Conservation (phyloP, 768 basidiomycete species). For the Mycena galopus region DNA sequence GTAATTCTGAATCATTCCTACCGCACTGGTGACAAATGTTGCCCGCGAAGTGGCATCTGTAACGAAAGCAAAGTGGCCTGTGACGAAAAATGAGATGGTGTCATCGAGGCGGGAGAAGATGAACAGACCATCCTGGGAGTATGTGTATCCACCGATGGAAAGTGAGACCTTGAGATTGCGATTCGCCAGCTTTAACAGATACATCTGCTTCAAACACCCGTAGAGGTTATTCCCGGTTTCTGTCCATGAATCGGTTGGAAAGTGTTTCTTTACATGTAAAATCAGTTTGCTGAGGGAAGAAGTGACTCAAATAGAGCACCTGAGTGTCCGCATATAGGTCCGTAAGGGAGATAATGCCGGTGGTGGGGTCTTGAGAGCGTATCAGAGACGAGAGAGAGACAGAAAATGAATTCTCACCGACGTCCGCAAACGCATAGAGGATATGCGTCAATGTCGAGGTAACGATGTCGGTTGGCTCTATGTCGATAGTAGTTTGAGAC, state of each 20-base stretch:
- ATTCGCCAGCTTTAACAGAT: constrained; percentile 70
- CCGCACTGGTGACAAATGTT: constrained; percentile 71
- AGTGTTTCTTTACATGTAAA: constrained; percentile 69
- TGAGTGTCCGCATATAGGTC: constrained; percentile 83
- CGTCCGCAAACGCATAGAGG: constrained; percentile 85
- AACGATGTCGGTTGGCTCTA: constrained; percentile 77
- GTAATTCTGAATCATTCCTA: constrained; percentile 77
- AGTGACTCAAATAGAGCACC: constrained; percentile 46
- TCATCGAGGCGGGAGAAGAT: neutral
- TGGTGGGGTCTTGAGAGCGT: constrained; percentile 26
- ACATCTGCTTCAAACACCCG: constrained; percentile 83
- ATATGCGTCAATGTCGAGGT: constrained; percentile 75
- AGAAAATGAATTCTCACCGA: constrained; percentile 35
- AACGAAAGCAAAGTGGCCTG: constrained; percentile 77
- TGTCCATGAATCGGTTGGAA: constrained; percentile 78
- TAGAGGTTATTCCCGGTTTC: constrained; percentile 85
- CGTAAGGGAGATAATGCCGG: constrained; percentile 74
- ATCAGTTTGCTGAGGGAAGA: neutral
- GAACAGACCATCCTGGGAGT: constrained; percentile 66
- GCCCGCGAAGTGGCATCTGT: constrained; percentile 62
- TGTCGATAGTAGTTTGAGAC: constrained; percentile 16
- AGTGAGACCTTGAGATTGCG: constrained; percentile 67
- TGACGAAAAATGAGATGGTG: neutral
- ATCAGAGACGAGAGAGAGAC: no score
- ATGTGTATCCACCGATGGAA: constrained; percentile 76